Base-by-base conservation (phyloP, 306 rosid genomes). In the Rubus parviflorus region DNA sequence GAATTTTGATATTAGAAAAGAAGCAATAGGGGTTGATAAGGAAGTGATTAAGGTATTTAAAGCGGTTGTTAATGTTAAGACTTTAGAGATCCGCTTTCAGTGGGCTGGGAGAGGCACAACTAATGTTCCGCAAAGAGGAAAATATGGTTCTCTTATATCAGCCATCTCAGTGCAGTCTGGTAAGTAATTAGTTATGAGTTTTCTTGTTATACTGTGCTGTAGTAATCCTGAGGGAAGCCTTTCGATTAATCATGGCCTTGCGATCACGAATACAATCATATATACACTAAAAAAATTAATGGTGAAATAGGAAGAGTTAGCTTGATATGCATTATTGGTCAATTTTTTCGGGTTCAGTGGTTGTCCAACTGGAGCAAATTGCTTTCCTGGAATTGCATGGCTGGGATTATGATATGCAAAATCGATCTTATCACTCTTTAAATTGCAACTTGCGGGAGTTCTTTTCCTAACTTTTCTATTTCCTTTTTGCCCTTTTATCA, bases 91-190 rank as follows among this genome's bases (percentile, higher is more conserved):
- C 56, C 92, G 81, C 37, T 87, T 91, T 45, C 81, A 86, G 61
- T 91, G 91, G 92, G 88, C 93, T 64, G 92, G 90, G 68, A 89
- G 86, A 75, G 97, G 97, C 54, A 91, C 92, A 61, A 80, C 83
- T 66, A 82, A 80, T 68, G 37, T 78, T 74, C 93, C 97, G 40
- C 38, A 0, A 51, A 4, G 63, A 70, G 90, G 89, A 76, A 80
- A 35, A 20, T 89, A 91, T 83, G 96, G 96, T 78, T 88, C 93
- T 72, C 89, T 91, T 46, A 76, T 91, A 80, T 87, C 90, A 74
- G 90, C 89, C 68, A 75, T 91, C 77, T 86, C 92, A 9, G 67
- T 89, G 78, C 81, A 83, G 83, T 87, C 97, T 58, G 85, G 97
- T 89, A 81, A 83, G 91, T 80, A 66, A 40, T 10, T 47, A 30